Evolutionary conservation across 1,284 basidiomycete species (phyloP).

Genomic region (Cutaneotrichosporon cutaneum): DNA sequence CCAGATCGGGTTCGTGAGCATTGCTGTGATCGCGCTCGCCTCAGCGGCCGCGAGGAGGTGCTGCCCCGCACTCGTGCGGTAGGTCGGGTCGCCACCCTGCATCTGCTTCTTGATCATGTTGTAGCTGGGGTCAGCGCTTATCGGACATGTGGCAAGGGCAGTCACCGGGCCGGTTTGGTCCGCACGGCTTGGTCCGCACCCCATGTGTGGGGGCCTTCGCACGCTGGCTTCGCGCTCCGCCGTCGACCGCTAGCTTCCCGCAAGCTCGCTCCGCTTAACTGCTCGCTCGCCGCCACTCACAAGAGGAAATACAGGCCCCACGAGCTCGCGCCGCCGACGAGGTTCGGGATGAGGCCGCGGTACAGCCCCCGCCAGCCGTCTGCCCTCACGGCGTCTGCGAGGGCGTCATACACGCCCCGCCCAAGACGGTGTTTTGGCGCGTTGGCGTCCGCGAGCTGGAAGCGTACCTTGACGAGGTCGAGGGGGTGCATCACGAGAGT

Average conservation of each 20-base stretch:
- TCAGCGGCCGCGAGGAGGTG: slow-evolving; percentile 89
- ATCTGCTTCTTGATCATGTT: slow-evolving; percentile 83
- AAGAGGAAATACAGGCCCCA: slow-evolving; percentile 99
- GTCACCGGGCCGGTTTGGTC: neutral
- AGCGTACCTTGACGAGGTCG: slow-evolving; percentile 92
- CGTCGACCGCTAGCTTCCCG: neutral
- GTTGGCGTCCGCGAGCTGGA: slow-evolving; percentile 74
- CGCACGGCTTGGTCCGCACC: neutral
- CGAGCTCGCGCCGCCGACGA: slow-evolving; percentile 93
- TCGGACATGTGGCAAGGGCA: neutral
- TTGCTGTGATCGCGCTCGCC: slow-evolving; percentile 90
- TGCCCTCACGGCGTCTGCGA: slow-evolving; percentile 69
- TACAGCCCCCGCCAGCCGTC: slow-evolving; percentile 87
- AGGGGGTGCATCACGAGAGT: slow-evolving; percentile 97
- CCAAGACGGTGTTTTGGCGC: slow-evolving; percentile 64
- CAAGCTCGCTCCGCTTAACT: too few species aligned
- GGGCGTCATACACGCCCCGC: slow-evolving; percentile 70
- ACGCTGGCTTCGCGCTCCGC: neutral
- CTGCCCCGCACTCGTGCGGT: slow-evolving; percentile 66
- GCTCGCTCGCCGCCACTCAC: slow-evolving; percentile 59
- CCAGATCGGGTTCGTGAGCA: slow-evolving; percentile 98
- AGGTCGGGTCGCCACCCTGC: slow-evolving; percentile 50
- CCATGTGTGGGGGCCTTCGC: too few species aligned
- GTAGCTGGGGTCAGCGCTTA: slow-evolving; percentile 64
- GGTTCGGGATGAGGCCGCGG: slow-evolving; percentile 84